Evolutionary conservation across 208 protist species (phyloP).

Genomic region (Porcisia hertigi): DNA sequence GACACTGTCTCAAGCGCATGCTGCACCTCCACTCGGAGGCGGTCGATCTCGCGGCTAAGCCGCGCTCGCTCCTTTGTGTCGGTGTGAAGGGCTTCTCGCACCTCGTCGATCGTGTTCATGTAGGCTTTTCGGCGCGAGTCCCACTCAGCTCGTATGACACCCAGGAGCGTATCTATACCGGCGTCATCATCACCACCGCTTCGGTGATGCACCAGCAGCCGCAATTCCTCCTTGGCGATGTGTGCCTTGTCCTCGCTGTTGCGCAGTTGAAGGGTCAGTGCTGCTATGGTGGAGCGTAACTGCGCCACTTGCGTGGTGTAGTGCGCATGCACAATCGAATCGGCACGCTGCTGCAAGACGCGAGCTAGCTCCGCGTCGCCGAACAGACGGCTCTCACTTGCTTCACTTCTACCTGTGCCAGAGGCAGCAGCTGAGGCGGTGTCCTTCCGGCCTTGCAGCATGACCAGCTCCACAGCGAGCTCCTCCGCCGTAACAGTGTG

Average conservation of each 20-base stretch:
- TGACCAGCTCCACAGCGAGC: constrained; percentile 68
- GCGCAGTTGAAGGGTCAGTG: constrained; percentile 27
- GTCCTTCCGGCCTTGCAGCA: constrained; percentile 28
- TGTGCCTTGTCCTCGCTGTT: constrained; percentile 34
- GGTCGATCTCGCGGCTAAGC: constrained; percentile 49
- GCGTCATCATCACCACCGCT: not conserved
- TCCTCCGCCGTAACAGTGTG: constrained; percentile 53
- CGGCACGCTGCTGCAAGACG: constrained; percentile 19
- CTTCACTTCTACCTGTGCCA: too few species aligned
- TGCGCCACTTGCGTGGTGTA: constrained; percentile 26
- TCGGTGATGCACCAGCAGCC: constrained; percentile 25
- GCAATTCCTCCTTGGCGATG: constrained; percentile 40
- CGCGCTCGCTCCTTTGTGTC: constrained; percentile 19
- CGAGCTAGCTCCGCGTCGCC: constrained; percentile 15
- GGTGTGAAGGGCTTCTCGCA: constrained; percentile 20
- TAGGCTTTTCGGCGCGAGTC: constrained; percentile 26
- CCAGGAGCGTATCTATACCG: not conserved
- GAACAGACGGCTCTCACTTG: not conserved
- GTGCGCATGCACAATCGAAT: constrained; percentile 17
- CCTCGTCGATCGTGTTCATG: constrained; percentile 8
- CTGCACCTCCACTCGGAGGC: constrained; percentile 54
- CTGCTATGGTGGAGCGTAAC: constrained; percentile 31
- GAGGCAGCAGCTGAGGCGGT: not conserved
- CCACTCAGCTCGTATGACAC: constrained; percentile 11
- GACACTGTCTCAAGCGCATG: constrained; percentile 36